These are phyloP conservation scores for Tetrapisispora nanseiensis DNA, from an alignment of 805 yeast species.

Conservation along the genomic window DNA sequence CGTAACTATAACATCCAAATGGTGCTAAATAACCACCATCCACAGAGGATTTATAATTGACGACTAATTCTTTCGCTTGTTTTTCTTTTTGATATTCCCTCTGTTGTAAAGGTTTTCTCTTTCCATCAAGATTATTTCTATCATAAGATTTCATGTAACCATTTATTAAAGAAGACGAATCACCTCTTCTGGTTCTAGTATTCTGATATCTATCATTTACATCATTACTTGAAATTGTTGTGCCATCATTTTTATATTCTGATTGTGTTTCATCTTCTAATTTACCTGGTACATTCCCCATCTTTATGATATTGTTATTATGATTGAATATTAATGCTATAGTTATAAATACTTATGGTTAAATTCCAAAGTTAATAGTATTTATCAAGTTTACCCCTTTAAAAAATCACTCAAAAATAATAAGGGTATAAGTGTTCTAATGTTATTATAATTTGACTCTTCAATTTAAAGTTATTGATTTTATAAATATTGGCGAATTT, in stretches of 20 bases:
- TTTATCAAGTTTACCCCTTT: background rate
- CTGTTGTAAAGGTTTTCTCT: slow-evolving; percentile 41
- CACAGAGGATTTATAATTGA: slow-evolving; percentile 56
- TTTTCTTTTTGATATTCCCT: slow-evolving; percentile 42
- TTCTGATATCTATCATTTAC: background rate
- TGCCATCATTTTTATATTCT: slow-evolving; percentile 3
- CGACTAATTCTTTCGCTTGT: slow-evolving; percentile 49
- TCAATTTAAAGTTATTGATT: too few relatives aligned
- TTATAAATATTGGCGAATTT: too few relatives aligned
- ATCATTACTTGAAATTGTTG: slow-evolving; percentile 5
- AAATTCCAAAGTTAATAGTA: too few relatives aligned
- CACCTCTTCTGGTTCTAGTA: slow-evolving; percentile 6
- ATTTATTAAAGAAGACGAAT: slow-evolving; percentile 23
- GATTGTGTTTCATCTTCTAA: slow-evolving; percentile 26
- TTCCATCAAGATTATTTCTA: background rate
- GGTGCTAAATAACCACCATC: slow-evolving; percentile 96
- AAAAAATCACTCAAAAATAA: background rate
- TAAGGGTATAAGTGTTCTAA: background rate
- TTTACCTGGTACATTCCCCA: slow-evolving; percentile 43
- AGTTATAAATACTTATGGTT: too few relatives aligned
- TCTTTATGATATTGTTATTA: slow-evolving; percentile 7
- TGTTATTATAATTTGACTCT: too few relatives aligned
- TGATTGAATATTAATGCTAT: background rate
- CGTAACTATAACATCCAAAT: slow-evolving; percentile 70
- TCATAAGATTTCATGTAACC: slow-evolving; percentile 9